Percentiles rank a stretch among this genome's conserved stretches.
phyloP scores from a whole-genome alignment of 495 filamentous ascomycete species.

The Xeromyces bisporus region DNA sequence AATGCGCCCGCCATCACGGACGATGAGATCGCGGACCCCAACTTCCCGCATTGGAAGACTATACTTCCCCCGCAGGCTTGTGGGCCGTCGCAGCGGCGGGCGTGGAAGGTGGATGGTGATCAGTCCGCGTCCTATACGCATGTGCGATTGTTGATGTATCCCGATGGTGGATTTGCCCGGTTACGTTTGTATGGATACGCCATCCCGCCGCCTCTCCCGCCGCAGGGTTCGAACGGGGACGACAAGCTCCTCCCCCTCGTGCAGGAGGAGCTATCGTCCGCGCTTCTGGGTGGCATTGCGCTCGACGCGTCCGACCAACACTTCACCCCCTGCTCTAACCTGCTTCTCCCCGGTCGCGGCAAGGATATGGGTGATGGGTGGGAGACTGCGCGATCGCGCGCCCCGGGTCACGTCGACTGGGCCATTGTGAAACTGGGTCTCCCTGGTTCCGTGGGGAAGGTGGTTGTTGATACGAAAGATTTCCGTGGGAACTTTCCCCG shows the following conservation, averaged over 20 bases:
- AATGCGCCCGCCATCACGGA: conserved; percentile 37
- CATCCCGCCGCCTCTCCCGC: conserved; percentile 22
- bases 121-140: conserved; percentile 63
- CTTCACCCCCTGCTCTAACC: conserved; percentile 67
- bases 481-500: conserved; percentile 85
- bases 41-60: conserved; percentile 48
- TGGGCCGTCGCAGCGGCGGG: conserved; percentile 60
- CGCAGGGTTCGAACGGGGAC: conserved; percentile 1
- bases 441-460: conserved; percentile 47
- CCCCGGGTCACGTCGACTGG: conserved; percentile 72
- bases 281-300: conserved; percentile 64
- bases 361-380: conserved; percentile 91
- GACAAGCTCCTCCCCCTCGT: conserved; percentile 25
- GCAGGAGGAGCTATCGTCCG: conserved; percentile 61
- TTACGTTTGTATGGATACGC: conserved; percentile 69
- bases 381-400: conserved; percentile 73
- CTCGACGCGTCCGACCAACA: conserved; percentile 69
- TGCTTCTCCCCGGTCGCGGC: conserved; percentile 71
- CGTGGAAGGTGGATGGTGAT: conserved; percentile 48
- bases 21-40: conserved; percentile 41
- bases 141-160: conserved; percentile 76
- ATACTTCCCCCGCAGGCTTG: conserved; percentile 55
- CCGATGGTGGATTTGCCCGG: conserved; percentile 83
- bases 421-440: conserved; percentile 61
- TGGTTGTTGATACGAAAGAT: conserved; percentile 77